Base-by-base conservation (phyloP, 495 filamentous ascomycete species). In the Hypoxylon lienhwacheense region DNA sequence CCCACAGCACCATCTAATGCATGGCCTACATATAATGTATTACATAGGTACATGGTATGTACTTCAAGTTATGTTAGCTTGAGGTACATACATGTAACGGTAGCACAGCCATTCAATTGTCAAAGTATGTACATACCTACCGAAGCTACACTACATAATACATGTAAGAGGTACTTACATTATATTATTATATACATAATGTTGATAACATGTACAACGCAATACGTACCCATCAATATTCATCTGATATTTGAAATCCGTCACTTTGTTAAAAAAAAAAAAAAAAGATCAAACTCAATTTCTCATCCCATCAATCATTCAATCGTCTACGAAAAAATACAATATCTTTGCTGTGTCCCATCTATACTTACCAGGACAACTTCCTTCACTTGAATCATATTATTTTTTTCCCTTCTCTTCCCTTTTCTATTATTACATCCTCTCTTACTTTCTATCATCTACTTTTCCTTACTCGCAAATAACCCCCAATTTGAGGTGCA, bases 231-330 rank as follows among this genome's bases (percentile, higher is more conserved):
- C 55, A 60, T 43, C 44, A 43, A 22, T 24, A 12, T 37, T 39
- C 33, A 46, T 40, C 42, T 47, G 42, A 53, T 37, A 48, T 41
- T 28, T 43, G n/a, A n/a, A 44, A 29, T 24, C 40, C 33, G 40
- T 19, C 14, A 45, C 28, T 14, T 16, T 32, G 20, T 3, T 22
- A n/a, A 22, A 26, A 36, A 37, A 11, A 33, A 7, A 33, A 37
- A 50, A 46, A 35, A 48, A 22, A 33, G 21, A 28, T 10, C 21
- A 34, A 55, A 61, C 34, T 52, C 41, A 55, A 55, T 55, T 51
- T 49, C 35, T 52, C 26, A 28, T 52, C 47, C 47, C 24, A 42
- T 55, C 20, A 19, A 41, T 21, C 21, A 41, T 26, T n/a, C 20
- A 21, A 24, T 21, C 20, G 8, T 20, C 20, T n/a, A n/a, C 16